Conservation (phyloP, 2,329 filamentous ascomycete genomes). For the Cladosporium sp. region DNA sequence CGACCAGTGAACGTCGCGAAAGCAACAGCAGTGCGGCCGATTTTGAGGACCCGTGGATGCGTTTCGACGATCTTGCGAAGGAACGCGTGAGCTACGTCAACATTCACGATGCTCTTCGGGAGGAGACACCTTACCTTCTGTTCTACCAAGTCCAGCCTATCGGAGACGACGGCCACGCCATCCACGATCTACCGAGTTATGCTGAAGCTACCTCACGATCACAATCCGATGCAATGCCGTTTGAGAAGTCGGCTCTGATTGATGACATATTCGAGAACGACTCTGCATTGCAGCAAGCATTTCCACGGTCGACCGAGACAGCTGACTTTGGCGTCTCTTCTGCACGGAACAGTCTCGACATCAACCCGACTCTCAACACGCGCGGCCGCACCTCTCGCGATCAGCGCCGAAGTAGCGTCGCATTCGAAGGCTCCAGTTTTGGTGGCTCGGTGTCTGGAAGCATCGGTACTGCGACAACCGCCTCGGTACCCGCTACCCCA, state of each 20-base stretch:
- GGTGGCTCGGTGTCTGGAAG: slow-evolving; percentile 34
- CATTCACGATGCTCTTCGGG: slow-evolving; percentile 73
- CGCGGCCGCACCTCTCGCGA: slow-evolving; percentile 41
- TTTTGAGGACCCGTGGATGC: slow-evolving; percentile 78
- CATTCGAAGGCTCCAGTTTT: slow-evolving; percentile 43
- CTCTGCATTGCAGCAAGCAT: slow-evolving; percentile 20
- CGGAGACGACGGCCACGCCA: slow-evolving; percentile 61
- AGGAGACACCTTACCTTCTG: slow-evolving; percentile 91
- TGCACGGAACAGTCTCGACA: slow-evolving; percentile 35
- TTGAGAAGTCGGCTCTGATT: slow-evolving; percentile 33
- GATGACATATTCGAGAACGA: slow-evolving; percentile 25
- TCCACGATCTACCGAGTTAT: slow-evolving; percentile 45
- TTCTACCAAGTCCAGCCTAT: slow-evolving; percentile 96
- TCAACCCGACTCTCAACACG: slow-evolving; percentile 29
- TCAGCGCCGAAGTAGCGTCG: slow-evolving; percentile 44
- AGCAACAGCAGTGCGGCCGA: slow-evolving; percentile 59
- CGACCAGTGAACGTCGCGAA: slow-evolving; percentile 46
- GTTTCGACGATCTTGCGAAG: slow-evolving; percentile 82
- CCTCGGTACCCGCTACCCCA: slow-evolving; percentile 45
- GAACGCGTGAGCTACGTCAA: slow-evolving; percentile 75
- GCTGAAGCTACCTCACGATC: slow-evolving; percentile 41
- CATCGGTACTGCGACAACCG: slow-evolving; percentile 26
- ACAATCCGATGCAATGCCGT: slow-evolving; percentile 30
- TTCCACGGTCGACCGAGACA: slow-evolving; percentile 22
- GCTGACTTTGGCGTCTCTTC: slow-evolving; percentile 30